phyloP scores from a whole-genome alignment of 495 filamentous ascomycete genomes.

The Neurospora sp. region DNA sequence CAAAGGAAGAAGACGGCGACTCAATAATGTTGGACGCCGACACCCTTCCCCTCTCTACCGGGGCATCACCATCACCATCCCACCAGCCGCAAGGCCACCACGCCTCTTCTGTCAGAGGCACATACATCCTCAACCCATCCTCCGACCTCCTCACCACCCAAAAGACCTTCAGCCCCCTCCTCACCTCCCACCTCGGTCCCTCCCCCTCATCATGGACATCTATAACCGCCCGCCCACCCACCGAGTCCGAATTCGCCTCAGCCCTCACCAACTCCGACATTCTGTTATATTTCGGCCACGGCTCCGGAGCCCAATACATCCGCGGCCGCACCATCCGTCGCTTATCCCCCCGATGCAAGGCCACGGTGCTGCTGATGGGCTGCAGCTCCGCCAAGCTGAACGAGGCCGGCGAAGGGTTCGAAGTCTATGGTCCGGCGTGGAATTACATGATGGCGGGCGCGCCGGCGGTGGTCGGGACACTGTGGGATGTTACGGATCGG shows the following conservation, averaged over 20 bases:
- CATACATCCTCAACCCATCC: slow-evolving; percentile 77
- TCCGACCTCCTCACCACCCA: slow-evolving; percentile 72
- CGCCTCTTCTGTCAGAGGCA: slow-evolving; percentile 50
- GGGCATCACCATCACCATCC: neutral
- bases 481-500: slow-evolving; percentile 97
- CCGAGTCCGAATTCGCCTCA: slow-evolving; percentile 63
- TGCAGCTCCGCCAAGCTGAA: slow-evolving; percentile 71
- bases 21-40: neutral
- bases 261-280: slow-evolving; percentile 52
- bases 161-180: slow-evolving; percentile 52
- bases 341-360: slow-evolving; percentile 50
- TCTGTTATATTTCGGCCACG: slow-evolving; percentile 91
- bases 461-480: slow-evolving; percentile 73
- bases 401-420: slow-evolving; percentile 70
- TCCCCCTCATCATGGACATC: slow-evolving; percentile 53
- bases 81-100: slow-evolving; percentile 35
- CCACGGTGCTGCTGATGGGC: slow-evolving; percentile 81
- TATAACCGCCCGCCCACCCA: slow-evolving; percentile 57
- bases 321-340: slow-evolving; percentile 66
- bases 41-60: neutral
- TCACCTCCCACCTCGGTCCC: slow-evolving; percentile 45
- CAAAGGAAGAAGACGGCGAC: neutral
- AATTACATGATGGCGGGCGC: slow-evolving; percentile 81
- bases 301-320: slow-evolving; percentile 90
- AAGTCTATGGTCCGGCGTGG: slow-evolving; percentile 79